Evolutionary conservation across 306 rosid species (phyloP), one percentile per base, ranked within the genome.

Genomic region (Adenanthera pavonina): DNA sequence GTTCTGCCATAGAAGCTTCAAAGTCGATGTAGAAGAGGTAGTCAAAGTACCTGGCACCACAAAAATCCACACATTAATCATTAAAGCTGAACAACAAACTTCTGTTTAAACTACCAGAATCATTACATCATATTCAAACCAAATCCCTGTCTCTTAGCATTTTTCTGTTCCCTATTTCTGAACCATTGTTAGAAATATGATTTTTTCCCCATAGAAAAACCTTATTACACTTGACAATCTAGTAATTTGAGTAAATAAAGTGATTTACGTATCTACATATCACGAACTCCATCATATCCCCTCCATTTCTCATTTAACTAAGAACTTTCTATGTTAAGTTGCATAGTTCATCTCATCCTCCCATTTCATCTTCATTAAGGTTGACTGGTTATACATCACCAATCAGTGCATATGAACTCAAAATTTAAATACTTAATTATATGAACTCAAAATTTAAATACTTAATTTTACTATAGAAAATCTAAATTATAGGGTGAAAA

Each of bases 1-100:
- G 87, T 70, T 94, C 97, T 14, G 96, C 94, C 97, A 94, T 88
- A 6, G 97, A 94, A 74, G 97, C 98, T 82, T 94, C 97, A 83
- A 94, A 89, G 80, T 94, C 98, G 10, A 92, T 86, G 84, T 89
- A 91, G 84, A 94, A 94, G 74, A 92, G 93, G 90, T 91, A 94
- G 83, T 94, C 97, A 36, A 94, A 94, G 74, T 89, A 91, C 86
- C 98, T 94, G 94, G 77, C 44, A 83, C 77, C 79, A 85, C 30
- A 68, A 53, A 53, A 77, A 19, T 60, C 79, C 35, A 47, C 56
- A 69, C 56, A 70, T 38, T 36, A 53, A 72, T 44, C 40, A 66
- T 51, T 49, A 56, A n/a, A 5, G 52, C 73, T 78, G 53, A 12
- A 71, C 53, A 53, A 13, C 20, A 33, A 10, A 77, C 5, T 51